These are phyloP conservation scores for Xylariaceae sp. DNA, from an alignment of 2,329 filamentous ascomycete genomes.

Conservation along the genomic window DNA sequence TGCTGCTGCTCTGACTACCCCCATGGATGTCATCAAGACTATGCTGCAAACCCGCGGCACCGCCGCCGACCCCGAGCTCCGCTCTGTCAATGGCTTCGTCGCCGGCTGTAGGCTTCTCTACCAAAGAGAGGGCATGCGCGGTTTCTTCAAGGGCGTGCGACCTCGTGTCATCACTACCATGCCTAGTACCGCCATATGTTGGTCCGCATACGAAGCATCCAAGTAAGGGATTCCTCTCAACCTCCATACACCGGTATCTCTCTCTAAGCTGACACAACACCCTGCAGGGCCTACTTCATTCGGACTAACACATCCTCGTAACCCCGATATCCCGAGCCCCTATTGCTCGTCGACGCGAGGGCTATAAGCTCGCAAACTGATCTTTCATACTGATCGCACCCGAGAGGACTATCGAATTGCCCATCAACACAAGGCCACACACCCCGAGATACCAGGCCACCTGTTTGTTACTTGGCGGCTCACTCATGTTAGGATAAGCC, in stretches of 20 bases:
- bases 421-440: too few relatives aligned
- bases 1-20: constrained; percentile 89
- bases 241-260: neutral
- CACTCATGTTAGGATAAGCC: too few relatives aligned
- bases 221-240: constrained; percentile 48
- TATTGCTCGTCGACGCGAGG: too few relatives aligned
- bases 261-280: constrained; percentile 11
- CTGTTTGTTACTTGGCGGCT: too few relatives aligned
- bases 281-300: constrained; percentile 32
- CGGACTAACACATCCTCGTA: constrained; percentile 27
- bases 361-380: too few relatives aligned
- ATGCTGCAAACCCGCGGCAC: constrained; percentile 90
- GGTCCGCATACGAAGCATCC: constrained; percentile 72
- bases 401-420: too few relatives aligned
- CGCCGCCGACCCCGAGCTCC: constrained; percentile 73
- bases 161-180: constrained; percentile 93
- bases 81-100: constrained; percentile 77
- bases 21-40: constrained; percentile 97
- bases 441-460: too few relatives aligned
- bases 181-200: constrained; percentile 99
- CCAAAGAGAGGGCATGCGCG: constrained; percentile 74
- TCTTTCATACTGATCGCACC: too few relatives aligned
- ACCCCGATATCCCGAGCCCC: constrained; percentile 3
- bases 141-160: constrained; percentile 90
- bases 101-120: constrained; percentile 79